Base-by-base conservation (phyloP, 257 asterid species). In the Marsdenia floribunda region DNA sequence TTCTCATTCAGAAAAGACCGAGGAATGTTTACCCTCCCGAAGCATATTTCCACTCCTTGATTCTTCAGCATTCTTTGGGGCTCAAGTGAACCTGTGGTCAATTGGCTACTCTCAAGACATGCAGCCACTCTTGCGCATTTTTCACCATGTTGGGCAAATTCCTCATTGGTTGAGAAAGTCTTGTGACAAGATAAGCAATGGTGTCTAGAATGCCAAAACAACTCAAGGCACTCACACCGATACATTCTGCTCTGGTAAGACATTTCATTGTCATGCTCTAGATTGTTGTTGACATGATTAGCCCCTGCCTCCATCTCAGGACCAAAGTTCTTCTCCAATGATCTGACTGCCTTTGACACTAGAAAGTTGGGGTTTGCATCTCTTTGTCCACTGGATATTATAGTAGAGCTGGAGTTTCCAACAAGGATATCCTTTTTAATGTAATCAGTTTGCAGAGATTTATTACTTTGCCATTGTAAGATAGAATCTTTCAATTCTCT, bases 181-280 rank as follows among this genome's bases (percentile, higher is more conserved):
- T 70, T 87, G 77, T 95, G 98, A 77, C 99, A 95, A 40, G 91
- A 78, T 38, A 76, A 65, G 72, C 99, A 95, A 68, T 92, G 99
- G 68, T 69, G 82, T 77, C 87, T 87, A 79, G 89, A 83, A 11
- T 87, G 68, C 96, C 96, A 92, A 70, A 92, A 47, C 52, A 88
- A 83, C 82, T 95, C 98, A 54, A 95, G 88, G 85, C 99, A 95
- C 70, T 80, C 87, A 40, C 99, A 95, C 82, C 99, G 84, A 73
- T 74, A 79, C 81, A 92, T 79, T 78, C 77, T 68, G 65, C 83
- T 86, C 72, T 80, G 79, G 54, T 22, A 44, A 72, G 55, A 66
- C 79, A 76, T 72, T 72, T 76, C 70, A 38, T 15, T 19, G 33
- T 75, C 83, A 76, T 71, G 74, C 42, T 77, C 76, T 77, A 73